Percentiles rank a stretch among this genome's conserved stretches.
These are phyloP conservation scores for Naganishia albida DNA, from an alignment of 1,284 basidiomycete genomes.

Conservation along the genomic window DNA sequence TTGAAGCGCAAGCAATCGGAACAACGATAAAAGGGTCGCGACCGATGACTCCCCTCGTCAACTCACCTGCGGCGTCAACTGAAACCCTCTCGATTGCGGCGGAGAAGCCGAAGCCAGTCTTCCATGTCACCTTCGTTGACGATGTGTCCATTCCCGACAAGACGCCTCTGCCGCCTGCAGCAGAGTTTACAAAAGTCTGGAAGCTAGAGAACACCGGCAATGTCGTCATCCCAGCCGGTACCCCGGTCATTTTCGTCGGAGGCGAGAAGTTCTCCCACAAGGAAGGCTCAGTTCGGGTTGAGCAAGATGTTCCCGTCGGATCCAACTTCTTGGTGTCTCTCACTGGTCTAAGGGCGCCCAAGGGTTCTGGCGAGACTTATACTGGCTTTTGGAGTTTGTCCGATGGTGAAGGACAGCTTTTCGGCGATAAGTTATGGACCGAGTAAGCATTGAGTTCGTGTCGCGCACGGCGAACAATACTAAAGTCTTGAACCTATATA, in stretches of 20 bases:
- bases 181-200: slow-evolving; percentile 34
- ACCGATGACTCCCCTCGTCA: background rate
- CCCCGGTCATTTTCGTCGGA: slow-evolving; percentile 13
- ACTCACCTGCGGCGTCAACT: background rate
- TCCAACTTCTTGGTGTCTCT: slow-evolving; percentile 27
- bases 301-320: slow-evolving; percentile 14
- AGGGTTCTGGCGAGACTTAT: background rate
- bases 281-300: background rate
- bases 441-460: slow-evolving; percentile 19
- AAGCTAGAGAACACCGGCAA: slow-evolving; percentile 27
- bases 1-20: background rate
- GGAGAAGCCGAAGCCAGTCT: background rate
- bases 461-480: background rate
- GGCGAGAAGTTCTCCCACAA: slow-evolving; percentile 29
- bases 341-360: slow-evolving; percentile 19
- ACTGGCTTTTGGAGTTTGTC: slow-evolving; percentile 29
- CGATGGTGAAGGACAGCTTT: slow-evolving; percentile 25
- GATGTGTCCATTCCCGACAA: slow-evolving; percentile 32
- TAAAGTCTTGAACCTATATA: background rate
- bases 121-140: slow-evolving; percentile 27
- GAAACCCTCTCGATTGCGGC: background rate
- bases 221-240: slow-evolving; percentile 15
- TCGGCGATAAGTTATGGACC: slow-evolving; percentile 32
- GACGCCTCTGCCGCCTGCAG: slow-evolving; percentile 22
- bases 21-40: too few species aligned